A percentile compares a stretch with the other conserved stretches of the same genome.
phyloP scores from a whole-genome alignment of 306 rosid genomes.

The Rosa persica region DNA sequence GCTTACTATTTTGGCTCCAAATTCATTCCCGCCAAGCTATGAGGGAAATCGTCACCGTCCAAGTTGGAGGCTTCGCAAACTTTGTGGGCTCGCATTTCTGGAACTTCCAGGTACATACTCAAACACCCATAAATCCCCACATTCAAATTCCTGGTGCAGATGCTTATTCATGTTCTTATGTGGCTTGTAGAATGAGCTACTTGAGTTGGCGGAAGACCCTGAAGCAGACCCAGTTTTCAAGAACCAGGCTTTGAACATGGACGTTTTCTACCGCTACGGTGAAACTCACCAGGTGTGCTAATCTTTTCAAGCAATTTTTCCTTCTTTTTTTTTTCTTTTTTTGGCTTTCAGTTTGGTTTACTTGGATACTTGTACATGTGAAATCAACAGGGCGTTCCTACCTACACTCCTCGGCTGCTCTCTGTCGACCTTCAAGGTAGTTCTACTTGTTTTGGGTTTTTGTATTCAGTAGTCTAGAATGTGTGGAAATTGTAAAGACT shows the following conservation, averaged over 20 bases:
- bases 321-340: not conserved
- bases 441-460: conserved; percentile 10
- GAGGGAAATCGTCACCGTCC: conserved; percentile 82
- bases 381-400: conserved; percentile 59
- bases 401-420: conserved; percentile 85
- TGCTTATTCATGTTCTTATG: not conserved
- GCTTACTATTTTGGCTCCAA: not conserved
- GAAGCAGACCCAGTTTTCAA: conserved; percentile 62
- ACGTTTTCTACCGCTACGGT: conserved; percentile 86
- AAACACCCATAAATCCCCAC: not conserved
- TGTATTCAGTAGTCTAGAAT: not conserved
- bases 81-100: conserved; percentile 91
- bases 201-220: conserved; percentile 66
- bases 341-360: conserved; percentile 5
- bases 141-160: not conserved
- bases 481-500: not conserved
- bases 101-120: conserved; percentile 77
- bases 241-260: conserved; percentile 71
- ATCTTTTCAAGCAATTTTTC: not conserved
- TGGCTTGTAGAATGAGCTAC: conserved; percentile 69
- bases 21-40: conserved; percentile 24
- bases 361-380: conserved; percentile 6
- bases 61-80: conserved; percentile 83
- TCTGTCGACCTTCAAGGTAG: conserved; percentile 82
- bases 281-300: conserved; percentile 66